Evolutionary conservation across 2,329 filamentous ascomycete genomes (phyloP).

Genomic region (Colletotrichum zoysiae): DNA sequence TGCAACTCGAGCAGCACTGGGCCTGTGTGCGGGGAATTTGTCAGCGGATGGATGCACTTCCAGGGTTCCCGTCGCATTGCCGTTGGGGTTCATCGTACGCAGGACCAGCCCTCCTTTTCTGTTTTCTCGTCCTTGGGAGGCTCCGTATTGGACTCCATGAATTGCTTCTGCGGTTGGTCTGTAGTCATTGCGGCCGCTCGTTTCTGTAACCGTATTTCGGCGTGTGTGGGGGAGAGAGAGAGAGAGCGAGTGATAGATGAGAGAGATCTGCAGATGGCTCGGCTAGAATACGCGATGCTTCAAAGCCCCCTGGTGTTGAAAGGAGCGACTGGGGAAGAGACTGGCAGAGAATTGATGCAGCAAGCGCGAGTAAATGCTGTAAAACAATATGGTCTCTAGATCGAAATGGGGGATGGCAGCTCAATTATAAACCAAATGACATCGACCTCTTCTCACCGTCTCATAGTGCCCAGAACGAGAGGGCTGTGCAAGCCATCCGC

Average conservation of each 20-base stretch:
- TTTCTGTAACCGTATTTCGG: not conserved
- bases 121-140: constrained; percentile 1
- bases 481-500: constrained; percentile 23
- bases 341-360: not conserved
- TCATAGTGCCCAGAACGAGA: constrained; percentile 1
- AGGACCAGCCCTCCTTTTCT: constrained; percentile 5
- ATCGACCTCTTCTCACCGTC: constrained; percentile 11
- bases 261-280: not conserved
- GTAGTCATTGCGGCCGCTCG: constrained; percentile 1
- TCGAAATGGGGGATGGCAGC: constrained; percentile 5
- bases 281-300: not conserved
- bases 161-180: constrained; percentile 15
- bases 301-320: not conserved
- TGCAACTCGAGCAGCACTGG: constrained; percentile 21
- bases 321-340: constrained; percentile 3
- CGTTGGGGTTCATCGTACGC: constrained; percentile 1
- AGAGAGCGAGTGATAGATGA: too few species aligned
- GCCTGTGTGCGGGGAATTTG: not conserved
- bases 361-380: not conserved
- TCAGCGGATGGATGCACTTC: not conserved
- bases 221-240: not conserved
- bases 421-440: constrained; percentile 23
- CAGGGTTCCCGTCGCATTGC: not conserved
- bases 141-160: constrained; percentile 9
- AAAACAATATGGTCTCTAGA: not conserved